Conservation (phyloP, 2,329 filamentous ascomycete genomes). For the Huntiella moniliformis region DNA sequence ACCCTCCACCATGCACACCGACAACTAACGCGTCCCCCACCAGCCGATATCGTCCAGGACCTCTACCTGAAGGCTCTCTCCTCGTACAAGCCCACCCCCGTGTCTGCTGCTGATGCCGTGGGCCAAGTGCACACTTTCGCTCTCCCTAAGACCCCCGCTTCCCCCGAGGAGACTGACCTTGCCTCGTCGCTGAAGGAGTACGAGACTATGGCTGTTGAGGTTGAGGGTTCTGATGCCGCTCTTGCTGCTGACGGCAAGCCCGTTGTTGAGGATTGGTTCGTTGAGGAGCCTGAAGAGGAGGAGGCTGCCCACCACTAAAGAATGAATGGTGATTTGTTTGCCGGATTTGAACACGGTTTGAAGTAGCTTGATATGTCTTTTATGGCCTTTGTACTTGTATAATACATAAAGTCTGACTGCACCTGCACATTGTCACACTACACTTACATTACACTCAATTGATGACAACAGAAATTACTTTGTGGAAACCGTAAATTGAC, state of each 20-base stretch:
- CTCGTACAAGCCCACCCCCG: slow-evolving; percentile 68
- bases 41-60: slow-evolving; percentile 95
- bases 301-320: slow-evolving; percentile 26
- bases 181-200: slow-evolving; percentile 84
- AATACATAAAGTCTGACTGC: no score
- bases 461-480: no score
- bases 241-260: slow-evolving; percentile 40
- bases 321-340: no score
- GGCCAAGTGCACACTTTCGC: slow-evolving; percentile 81
- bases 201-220: slow-evolving; percentile 82
- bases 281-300: slow-evolving; percentile 52
- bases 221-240: slow-evolving; percentile 63
- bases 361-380: no score
- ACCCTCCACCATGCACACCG: slow-evolving; percentile 4
- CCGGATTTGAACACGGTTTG: no score
- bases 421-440: no score
- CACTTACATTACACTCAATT: no score
- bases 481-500: no score
- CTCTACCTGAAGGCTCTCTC: slow-evolving; percentile 94
- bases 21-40: slow-evolving; percentile 15
- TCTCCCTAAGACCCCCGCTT: slow-evolving; percentile 61
- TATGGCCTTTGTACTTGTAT: no score
- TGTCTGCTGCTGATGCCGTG: slow-evolving; percentile 75
- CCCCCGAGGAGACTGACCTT: slow-evolving; percentile 86
- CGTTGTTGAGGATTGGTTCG: slow-evolving; percentile 55